phyloP scores from a whole-genome alignment of 2,329 filamentous ascomycete genomes.

The Bretziella fagacearum region DNA sequence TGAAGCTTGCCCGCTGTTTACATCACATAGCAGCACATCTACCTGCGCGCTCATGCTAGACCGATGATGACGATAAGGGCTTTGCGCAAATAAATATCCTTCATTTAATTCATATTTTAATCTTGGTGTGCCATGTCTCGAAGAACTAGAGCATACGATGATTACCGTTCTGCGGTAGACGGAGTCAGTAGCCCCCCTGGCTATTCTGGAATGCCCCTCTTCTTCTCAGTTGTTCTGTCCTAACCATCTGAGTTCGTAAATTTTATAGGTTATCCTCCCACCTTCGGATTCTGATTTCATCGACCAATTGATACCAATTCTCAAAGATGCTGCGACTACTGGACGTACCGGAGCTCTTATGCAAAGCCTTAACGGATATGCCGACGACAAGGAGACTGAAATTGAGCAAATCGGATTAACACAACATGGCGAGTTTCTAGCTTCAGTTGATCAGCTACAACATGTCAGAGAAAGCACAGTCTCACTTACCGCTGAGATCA shows the following conservation, averaged over 20 bases:
- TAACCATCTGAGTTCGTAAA: conserved; percentile 12
- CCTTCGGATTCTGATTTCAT: conserved; percentile 87
- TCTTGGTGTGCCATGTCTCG: conserved; percentile 25
- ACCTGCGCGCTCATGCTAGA: no score
- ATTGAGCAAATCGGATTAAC: conserved; percentile 90
- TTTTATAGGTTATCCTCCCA: conserved; percentile 66
- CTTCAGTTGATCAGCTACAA: conserved; percentile 86
- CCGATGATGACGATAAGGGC: no score
- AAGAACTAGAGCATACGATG: conserved; percentile 29
- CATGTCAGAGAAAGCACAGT: conserved; percentile 82
- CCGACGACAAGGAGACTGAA: conserved; percentile 70
- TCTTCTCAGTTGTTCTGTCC: conserved; percentile 4
- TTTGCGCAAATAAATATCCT: no score
- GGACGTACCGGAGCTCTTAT: conserved; percentile 11
- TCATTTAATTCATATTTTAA: no score
- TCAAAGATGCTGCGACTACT: conserved; percentile 74
- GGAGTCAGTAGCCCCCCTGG: conserved; percentile 22
- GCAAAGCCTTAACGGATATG: conserved; percentile 40
- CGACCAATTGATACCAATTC: conserved; percentile 83
- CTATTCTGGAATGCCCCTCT: conserved; percentile 15
- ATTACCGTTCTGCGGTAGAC: conserved; percentile 30
- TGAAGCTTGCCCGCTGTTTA: no score
- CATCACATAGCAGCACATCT: no score
- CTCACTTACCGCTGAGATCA: conserved; percentile 71
- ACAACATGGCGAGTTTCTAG: conserved; percentile 92